Base-by-base conservation (phyloP, 805 yeast genomes). In the Hanseniaspora lindneri region DNA sequence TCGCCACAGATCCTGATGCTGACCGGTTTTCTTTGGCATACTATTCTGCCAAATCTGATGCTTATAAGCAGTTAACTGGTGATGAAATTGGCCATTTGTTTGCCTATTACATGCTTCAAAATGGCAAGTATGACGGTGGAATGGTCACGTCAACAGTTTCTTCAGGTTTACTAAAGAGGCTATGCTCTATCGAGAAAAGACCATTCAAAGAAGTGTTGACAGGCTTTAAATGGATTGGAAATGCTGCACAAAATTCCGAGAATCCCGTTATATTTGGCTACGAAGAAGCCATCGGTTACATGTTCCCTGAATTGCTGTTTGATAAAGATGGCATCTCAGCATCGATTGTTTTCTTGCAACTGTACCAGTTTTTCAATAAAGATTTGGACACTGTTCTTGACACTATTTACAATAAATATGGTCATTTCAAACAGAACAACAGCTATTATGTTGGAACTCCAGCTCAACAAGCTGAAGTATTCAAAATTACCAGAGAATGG, bases 211-310 rank as follows among this genome's bases (percentile, higher is more conserved):
- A 92, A 53, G 89, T 97, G 0, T 70, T 89, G 50, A 89, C 97
- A 0, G 98, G 98, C 1, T 89, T 89, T 69, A 89, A 89, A 65
- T 89, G 98, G 98, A 80, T 89, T 32, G 98, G 97, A 3, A 89
- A 89, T 60, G 75, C 77, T 54, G 92, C 95, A 2, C 76, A 81
- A 30, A 83, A 79, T 7, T 66, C 84, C 42, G 86, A 82, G 54
- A 53, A 59, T 0, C 60, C 47, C 3, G 95, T 88, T 1, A 94
- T 95, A 0, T 87, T 89, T 67, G 96, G 84, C 0, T 89, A 74
- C 60, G 98, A 89, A 63, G 98, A 89, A 60, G 97, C 97, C 2
- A 82, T 89, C 54, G 98, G 98, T 1, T 89, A 77, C 66, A 85
- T 89, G 96, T 85, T 87, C 58, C 66, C 76, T 19, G 72, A 76